Percentiles rank a stretch among this genome's conserved stretches.
phyloP scores from a whole-genome alignment of 371 early-diverging fungal species.

The Lichtheimia corymbifera region DNA sequence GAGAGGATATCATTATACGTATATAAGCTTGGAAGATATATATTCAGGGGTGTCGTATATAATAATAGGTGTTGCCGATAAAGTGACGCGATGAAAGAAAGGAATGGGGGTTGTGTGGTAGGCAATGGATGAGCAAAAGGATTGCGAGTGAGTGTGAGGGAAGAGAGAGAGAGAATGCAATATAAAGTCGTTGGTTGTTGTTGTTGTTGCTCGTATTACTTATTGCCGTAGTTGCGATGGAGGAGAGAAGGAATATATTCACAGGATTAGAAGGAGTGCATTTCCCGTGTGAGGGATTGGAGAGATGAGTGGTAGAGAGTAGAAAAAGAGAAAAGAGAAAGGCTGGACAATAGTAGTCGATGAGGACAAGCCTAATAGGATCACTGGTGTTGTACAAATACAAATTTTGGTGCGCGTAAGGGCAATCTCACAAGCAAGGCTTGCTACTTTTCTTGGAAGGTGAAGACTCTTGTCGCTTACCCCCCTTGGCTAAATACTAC shows the following conservation, averaged over 20 bases:
- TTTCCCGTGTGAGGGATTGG: conserved; percentile 14
- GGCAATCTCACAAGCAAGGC: too few relatives aligned
- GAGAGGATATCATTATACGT: conserved; percentile 18
- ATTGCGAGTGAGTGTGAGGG: background rate
- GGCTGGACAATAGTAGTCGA: conserved; percentile 1
- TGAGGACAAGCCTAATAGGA: too few relatives aligned
- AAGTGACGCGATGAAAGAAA: conserved; percentile 16
- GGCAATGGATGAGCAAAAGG: conserved; percentile 1
- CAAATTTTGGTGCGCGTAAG: too few relatives aligned
- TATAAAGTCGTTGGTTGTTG: too few relatives aligned
- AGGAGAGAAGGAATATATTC: too few relatives aligned
- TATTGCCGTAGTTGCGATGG: too few relatives aligned
- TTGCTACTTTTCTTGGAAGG: too few relatives aligned
- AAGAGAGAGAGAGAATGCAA: conserved; percentile 3
- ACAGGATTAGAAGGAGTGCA: conserved; percentile 19
- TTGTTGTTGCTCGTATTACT: too few relatives aligned
- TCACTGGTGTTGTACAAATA: too few relatives aligned
- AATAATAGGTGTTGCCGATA: conserved; percentile 2
- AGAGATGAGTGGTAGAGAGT: conserved; percentile 3
- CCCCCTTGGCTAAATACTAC: too few relatives aligned
- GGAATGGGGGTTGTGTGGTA: conserved; percentile 15
- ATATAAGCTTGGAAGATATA: background rate
- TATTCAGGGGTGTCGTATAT: conserved; percentile 1
- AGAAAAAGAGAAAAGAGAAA: conserved; percentile 5
- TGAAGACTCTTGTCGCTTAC: too few relatives aligned